These are phyloP conservation scores for Vickermania ingenoplastis DNA, from an alignment of 208 protist species.

Conservation along the genomic window DNA sequence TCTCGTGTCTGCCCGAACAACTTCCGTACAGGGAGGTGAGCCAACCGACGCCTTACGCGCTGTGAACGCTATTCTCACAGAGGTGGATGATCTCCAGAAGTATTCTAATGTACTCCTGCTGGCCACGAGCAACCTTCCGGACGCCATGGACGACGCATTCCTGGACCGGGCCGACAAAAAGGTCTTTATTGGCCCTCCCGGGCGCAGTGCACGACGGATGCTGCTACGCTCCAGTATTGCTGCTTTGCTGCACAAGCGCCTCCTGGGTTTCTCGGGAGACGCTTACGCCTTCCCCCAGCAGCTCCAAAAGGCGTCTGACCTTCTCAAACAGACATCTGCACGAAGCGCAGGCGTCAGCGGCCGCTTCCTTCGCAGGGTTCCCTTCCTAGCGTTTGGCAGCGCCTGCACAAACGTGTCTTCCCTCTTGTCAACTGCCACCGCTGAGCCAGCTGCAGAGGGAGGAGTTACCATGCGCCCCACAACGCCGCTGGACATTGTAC, in stretches of 20 bases:
- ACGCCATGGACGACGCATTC: slow-evolving; percentile 92
- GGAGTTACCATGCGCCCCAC: too few species aligned
- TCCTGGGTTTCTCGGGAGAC: not conserved
- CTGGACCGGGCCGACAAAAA: slow-evolving; percentile 94
- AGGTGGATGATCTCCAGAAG: slow-evolving; percentile 90
- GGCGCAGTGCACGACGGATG: slow-evolving; percentile 41
- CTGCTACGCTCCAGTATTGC: slow-evolving; percentile 69
- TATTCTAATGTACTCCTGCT: slow-evolving; percentile 90
- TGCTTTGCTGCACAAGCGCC: slow-evolving; percentile 9
- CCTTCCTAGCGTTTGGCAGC: slow-evolving; percentile 77
- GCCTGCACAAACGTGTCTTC: too few species aligned
- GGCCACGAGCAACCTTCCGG: slow-evolving; percentile 94
- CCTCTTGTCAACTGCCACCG: too few species aligned
- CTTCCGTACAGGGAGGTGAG: slow-evolving; percentile 86
- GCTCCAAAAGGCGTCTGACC: not conserved
- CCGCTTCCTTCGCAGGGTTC: slow-evolving; percentile 85
- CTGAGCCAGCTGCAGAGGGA: too few species aligned
- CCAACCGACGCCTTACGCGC: slow-evolving; percentile 93
- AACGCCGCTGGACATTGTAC: too few species aligned
- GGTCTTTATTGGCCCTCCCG: slow-evolving; percentile 87
- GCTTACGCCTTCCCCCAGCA: not conserved
- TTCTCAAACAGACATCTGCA: slow-evolving; percentile 22
- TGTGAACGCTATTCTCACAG: slow-evolving; percentile 95
- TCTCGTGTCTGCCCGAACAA: slow-evolving; percentile 84
- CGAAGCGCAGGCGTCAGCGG: slow-evolving; percentile 79